A percentile compares a stretch with the other conserved stretches of the same genome.
Conservation (phyloP, 108 stramenopile genomes). For the Schizochytrium sp. region DNA sequence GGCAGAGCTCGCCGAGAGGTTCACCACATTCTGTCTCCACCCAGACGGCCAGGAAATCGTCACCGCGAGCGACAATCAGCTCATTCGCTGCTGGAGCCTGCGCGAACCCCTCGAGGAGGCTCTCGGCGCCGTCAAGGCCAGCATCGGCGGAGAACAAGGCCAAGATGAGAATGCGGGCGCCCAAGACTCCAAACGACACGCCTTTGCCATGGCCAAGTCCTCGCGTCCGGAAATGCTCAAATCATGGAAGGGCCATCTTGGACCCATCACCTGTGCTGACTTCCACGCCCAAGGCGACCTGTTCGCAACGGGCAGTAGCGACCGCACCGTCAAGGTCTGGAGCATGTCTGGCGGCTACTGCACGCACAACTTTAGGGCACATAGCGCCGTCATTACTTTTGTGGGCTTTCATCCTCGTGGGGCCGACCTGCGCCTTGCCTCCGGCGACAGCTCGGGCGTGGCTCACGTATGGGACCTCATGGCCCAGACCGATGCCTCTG, state of each 20-base stretch:
- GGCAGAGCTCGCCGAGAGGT: background rate
- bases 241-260: conserved; percentile 62
- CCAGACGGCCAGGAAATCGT: background rate
- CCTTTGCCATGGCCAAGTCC: background rate
- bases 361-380: background rate
- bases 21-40: background rate
- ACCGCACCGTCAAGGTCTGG: conserved; percentile 88
- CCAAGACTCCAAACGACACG: background rate
- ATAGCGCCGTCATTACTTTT: background rate
- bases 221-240: background rate
- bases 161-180: background rate
- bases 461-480: background rate
- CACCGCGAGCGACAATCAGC: background rate
- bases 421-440: background rate
- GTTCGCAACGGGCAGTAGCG: conserved; percentile 79
- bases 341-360: background rate
- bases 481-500: background rate
- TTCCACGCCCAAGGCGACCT: conserved; percentile 85
- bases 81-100: background rate
- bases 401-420: background rate
- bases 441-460: background rate
- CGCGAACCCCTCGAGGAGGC: background rate
- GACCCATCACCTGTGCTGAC: conserved; percentile 87
- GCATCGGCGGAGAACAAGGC: background rate
- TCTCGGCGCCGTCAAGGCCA: background rate